These are phyloP conservation scores for Solanum sitiens DNA, from an alignment of 257 asterid species.

Conservation along the genomic window DNA sequence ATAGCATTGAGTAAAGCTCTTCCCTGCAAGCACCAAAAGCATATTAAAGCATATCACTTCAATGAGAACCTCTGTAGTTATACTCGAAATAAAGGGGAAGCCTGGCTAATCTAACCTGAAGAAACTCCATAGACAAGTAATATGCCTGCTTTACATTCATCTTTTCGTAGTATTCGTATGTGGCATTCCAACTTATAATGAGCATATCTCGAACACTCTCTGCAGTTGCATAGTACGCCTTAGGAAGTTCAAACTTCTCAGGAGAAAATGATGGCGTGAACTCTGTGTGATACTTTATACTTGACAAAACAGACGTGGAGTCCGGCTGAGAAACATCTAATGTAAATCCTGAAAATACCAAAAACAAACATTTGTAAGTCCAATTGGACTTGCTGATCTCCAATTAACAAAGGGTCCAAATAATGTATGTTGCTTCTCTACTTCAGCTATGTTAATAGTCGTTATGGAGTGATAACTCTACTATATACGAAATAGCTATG, in stretches of 20 bases:
- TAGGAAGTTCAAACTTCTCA: conserved; percentile 46
- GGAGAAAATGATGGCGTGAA: conserved; percentile 68
- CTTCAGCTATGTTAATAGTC: neutral
- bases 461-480: neutral
- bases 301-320: conserved; percentile 54
- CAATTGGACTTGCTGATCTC: neutral
- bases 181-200: conserved; percentile 60
- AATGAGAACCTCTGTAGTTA: neutral
- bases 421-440: neutral
- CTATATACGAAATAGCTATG: too few relatives aligned
- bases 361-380: neutral
- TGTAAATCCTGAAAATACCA: neutral
- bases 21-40: conserved; percentile 30
- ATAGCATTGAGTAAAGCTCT: conserved; percentile 70
- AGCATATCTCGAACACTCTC: conserved; percentile 68
- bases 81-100: neutral
- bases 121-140: conserved; percentile 77
- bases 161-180: conserved; percentile 45
- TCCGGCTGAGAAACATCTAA: conserved; percentile 21
- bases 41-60: neutral
- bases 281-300: conserved; percentile 61
- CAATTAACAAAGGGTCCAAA: neutral
- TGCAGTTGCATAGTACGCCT: conserved; percentile 74
- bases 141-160: conserved; percentile 73
- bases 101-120: conserved; percentile 38